Conservation (phyloP, 305 asterid species). For the Fraxinus xanthoxyloides region DNA sequence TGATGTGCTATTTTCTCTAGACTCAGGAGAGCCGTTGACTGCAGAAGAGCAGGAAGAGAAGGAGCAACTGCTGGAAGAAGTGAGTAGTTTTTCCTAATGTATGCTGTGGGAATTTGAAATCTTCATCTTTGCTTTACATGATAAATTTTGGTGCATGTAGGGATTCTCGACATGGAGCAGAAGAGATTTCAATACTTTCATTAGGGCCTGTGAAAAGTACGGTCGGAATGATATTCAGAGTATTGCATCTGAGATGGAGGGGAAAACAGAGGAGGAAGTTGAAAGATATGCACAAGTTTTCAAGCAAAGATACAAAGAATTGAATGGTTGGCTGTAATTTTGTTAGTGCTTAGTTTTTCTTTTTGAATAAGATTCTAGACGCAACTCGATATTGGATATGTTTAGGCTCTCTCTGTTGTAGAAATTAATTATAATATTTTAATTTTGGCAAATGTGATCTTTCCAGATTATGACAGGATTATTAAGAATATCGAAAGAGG, state of each 20-base stretch:
- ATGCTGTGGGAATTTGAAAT: background rate
- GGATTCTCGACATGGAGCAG: slow-evolving; percentile 98
- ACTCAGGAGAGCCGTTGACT: slow-evolving; percentile 92
- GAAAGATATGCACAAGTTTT: slow-evolving; percentile 87
- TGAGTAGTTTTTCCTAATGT: slow-evolving; percentile 25
- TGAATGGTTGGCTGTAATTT: slow-evolving; percentile 57
- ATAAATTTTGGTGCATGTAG: slow-evolving; percentile 35
- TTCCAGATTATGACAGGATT: slow-evolving; percentile 91
- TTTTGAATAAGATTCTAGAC: background rate
- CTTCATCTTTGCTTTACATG: slow-evolving; percentile 14
- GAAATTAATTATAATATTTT: slow-evolving; percentile 5
- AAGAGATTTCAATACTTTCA: slow-evolving; percentile 87
- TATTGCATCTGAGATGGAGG: slow-evolving; percentile 96
- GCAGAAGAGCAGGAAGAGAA: slow-evolving; percentile 97
- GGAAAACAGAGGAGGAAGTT: slow-evolving; percentile 89
- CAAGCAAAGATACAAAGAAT: slow-evolving; percentile 91
- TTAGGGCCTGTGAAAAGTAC: slow-evolving; percentile 95
- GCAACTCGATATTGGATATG: background rate
- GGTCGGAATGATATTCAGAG: slow-evolving; percentile 77
- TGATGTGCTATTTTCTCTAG: slow-evolving; percentile 41
- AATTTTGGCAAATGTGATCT: background rate
- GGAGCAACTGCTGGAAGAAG: slow-evolving; percentile 81
- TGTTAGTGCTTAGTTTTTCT: background rate
- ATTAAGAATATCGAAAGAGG: slow-evolving; percentile 94
- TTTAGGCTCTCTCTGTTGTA: background rate